Evolutionary conservation across 495 filamentous ascomycete genomes (phyloP), one percentile per base, ranked within the genome.

Genomic region (Talaromyces proteolyticus): DNA sequence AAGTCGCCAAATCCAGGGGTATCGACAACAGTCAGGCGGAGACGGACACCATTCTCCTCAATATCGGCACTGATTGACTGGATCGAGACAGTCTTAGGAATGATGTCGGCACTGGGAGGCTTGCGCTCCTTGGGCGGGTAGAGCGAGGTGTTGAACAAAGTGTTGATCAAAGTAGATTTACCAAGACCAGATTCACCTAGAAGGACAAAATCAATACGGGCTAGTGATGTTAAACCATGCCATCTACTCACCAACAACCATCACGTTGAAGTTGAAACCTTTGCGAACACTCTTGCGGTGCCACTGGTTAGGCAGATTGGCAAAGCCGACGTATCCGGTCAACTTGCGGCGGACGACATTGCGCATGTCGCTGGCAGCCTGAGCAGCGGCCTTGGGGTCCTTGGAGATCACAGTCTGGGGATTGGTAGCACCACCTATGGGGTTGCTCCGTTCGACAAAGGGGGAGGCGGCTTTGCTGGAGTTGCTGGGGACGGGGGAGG

Each of bases 241-340:
- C 14, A 22, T n/a, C 3, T 37, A 74, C 76, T 61, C 77, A 98
- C 93, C 93, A 70, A 98, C 93, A 70, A 98, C 93, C 93, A 98
- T 98, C 52, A 97, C 93, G 65, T 98, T 98, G 80, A 98, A 98
- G 80, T 97, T 98, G 84, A 98, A 98, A 52, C 93, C 93, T 71
- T 98, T 98, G 64, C 93, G 87, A 60, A 98, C 94, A 80, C 91
- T 96, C 86, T 98, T 98, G 70, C 93, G 91, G 78, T 98, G 93
- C 94, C 94, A 98, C 73, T 98, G 93, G 73, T 98, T 98, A 40
- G 93, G 93, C 70, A 98, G 75, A 66, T 98, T 98, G 66, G 93
- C 93, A 67, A 98, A 98, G 49, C 93, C 93, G 60, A 98, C 93
- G 62, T 96, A 98, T 53, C 93, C 93, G 41, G 93, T 97, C 62